Base-by-base conservation (phyloP, 2,329 filamentous ascomycete species). In the Torrubiella hemipterigena region DNA sequence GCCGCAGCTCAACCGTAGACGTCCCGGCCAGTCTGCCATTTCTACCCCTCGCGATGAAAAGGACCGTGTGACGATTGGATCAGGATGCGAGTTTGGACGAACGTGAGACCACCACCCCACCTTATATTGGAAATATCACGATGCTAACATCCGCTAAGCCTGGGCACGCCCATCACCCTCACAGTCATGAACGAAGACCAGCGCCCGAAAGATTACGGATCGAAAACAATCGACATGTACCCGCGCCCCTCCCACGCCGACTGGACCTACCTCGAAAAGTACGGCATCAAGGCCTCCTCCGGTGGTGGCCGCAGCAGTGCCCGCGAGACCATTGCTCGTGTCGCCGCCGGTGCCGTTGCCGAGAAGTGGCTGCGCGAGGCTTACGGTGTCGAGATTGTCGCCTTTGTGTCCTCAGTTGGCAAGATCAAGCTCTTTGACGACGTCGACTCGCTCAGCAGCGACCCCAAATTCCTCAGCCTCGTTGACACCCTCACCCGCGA, bases 181-280 rank as follows among this genome's bases (percentile, higher is more conserved):
- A 63, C 82, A 36, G 87, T 96, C 26, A 69, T 77, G 56, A 96
- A 96, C 57, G 78, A 96, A 64, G 87, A 96, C 55, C 85, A 94
- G 53, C 68, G 89, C 40, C 89, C 87, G 22, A 77, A 84, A 52
- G 91, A 98, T 64, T 96, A 96, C 59, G 82, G 82, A 34, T 73
- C 76, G 59, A 73, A 75, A 52, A 94, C 87, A 18, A 95, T 95
- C 74, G 84, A 96, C 58, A 62, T 77, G 39, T 96, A 81, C 68
- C 91, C 91, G 5, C 73, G 91, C 31, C 91, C 89, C 21, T 85
- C 77, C 52, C 91, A 96, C 59, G 89, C 91, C 37, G 89, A 96
- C 60, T 95, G 81, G 74, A 96, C 91, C 38, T 96, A 96, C 61
- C 69, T 94, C 38, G 83, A 94, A 57, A 96, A 96, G 63, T 98